phyloP scores from a whole-genome alignment of 2,329 filamentous ascomycete species.

The Tothia fuscella region DNA sequence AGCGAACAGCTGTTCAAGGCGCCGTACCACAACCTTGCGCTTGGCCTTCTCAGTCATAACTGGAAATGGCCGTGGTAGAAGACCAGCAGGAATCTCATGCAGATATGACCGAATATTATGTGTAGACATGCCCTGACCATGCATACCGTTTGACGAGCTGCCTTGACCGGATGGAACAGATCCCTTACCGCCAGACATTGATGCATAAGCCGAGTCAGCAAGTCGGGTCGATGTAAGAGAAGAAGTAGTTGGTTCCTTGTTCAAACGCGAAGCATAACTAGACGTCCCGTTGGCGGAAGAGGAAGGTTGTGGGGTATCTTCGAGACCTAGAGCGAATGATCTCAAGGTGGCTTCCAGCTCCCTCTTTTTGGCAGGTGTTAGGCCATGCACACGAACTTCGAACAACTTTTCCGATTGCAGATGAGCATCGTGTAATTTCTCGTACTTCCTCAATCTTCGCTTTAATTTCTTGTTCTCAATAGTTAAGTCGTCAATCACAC shows the following conservation, averaged over 20 bases:
- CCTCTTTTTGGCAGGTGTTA: conserved; percentile 60
- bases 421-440: conserved; percentile 52
- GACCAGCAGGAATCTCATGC: conserved; percentile 57
- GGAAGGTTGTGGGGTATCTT: conserved; percentile 20
- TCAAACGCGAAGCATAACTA: conserved; percentile 22
- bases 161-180: conserved; percentile 25
- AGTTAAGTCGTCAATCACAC: conserved; percentile 79
- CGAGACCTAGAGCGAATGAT: conserved; percentile 55
- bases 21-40: conserved; percentile 64
- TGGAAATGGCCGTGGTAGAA: conserved; percentile 47
- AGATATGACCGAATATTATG: conserved; percentile 51
- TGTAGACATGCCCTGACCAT: conserved; percentile 11
- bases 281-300: background rate
- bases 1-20: conserved; percentile 71
- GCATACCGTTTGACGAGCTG: conserved; percentile 4
- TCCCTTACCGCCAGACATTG: conserved; percentile 40
- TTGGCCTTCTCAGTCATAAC: conserved; percentile 59
- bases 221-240: conserved; percentile 36
- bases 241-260: conserved; percentile 45
- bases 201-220: conserved; percentile 53
- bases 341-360: conserved; percentile 64
- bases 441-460: conserved; percentile 59
- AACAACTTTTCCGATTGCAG: conserved; percentile 68
- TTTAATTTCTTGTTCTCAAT: conserved; percentile 72
- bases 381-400: conserved; percentile 66